Conservation (phyloP, 768 basidiomycete genomes). For the Leccinum rimulosum region DNA sequence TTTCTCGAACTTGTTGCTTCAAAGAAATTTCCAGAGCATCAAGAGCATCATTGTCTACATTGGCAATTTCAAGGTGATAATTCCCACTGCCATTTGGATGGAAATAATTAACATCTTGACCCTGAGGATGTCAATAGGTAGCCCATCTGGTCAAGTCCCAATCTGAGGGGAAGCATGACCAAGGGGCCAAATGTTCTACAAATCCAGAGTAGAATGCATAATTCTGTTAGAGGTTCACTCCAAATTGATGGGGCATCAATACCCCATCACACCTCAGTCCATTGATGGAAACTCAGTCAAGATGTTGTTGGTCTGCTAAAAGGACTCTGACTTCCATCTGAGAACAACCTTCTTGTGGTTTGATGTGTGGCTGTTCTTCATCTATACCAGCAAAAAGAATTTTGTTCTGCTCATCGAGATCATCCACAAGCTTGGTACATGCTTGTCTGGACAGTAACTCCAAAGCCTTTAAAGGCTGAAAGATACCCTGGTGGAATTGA, state of each 20-base stretch:
- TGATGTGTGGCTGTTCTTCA: neutral
- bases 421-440: too few relatives aligned
- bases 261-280: neutral
- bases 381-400: neutral
- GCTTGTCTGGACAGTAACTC: too few relatives aligned
- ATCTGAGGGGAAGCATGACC: neutral
- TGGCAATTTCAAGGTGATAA: neutral
- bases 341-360: slow-evolving; percentile 4
- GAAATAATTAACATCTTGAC: slow-evolving; percentile 7
- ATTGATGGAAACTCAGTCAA: neutral
- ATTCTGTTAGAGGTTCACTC: neutral
- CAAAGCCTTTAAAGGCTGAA: too few relatives aligned
- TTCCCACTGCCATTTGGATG: neutral
- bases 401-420: too few relatives aligned
- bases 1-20: neutral
- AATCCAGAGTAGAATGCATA: neutral
- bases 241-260: neutral
- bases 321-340: neutral
- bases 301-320: neutral
- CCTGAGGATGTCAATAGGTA: neutral
- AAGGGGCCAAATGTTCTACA: neutral
- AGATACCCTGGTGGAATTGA: too few relatives aligned
- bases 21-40: neutral
- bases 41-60: neutral
- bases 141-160: neutral